These are phyloP conservation scores for Suillus clintonianus DNA, from an alignment of 768 basidiomycete species.

Conservation along the genomic window DNA sequence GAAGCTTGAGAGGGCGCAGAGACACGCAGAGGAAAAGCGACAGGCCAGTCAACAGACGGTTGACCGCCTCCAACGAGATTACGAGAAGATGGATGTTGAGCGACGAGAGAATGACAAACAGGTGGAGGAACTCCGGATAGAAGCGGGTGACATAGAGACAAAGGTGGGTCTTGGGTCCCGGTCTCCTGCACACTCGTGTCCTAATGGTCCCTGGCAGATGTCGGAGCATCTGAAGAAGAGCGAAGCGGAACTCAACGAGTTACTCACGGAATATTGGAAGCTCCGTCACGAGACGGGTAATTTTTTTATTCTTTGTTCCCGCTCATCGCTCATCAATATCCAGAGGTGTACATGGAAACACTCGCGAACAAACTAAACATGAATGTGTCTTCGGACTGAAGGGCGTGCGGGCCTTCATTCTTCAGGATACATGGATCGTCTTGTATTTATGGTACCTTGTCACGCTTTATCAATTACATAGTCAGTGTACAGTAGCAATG, in stretches of 20 bases:
- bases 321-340: conserved; percentile 5
- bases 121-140: conserved; percentile 71
- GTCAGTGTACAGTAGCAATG: not conserved
- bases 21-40: conserved; percentile 80
- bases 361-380: conserved; percentile 79
- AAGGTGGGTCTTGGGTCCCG: conserved; percentile 44
- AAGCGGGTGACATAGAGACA: conserved; percentile 67
- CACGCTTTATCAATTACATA: not conserved
- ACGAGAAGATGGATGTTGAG: conserved; percentile 75
- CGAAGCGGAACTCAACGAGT: conserved; percentile 77
- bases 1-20: conserved; percentile 78
- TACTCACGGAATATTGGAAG: conserved; percentile 83
- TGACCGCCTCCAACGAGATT: conserved; percentile 74
- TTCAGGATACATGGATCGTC: not conserved
- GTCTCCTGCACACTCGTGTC: not conserved
- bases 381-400: conserved; percentile 36
- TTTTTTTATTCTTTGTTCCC: conserved; percentile 9
- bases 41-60: conserved; percentile 71
- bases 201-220: conserved; percentile 50
- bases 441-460: not conserved
- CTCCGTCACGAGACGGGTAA: conserved; percentile 76
- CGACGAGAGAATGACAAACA: conserved; percentile 78
- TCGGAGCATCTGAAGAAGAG: conserved; percentile 71
- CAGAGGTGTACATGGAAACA: conserved; percentile 88
- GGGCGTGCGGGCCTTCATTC: not conserved